Conservation (phyloP, 495 filamentous ascomycete genomes). For the Talaromyces wortmannii region DNA sequence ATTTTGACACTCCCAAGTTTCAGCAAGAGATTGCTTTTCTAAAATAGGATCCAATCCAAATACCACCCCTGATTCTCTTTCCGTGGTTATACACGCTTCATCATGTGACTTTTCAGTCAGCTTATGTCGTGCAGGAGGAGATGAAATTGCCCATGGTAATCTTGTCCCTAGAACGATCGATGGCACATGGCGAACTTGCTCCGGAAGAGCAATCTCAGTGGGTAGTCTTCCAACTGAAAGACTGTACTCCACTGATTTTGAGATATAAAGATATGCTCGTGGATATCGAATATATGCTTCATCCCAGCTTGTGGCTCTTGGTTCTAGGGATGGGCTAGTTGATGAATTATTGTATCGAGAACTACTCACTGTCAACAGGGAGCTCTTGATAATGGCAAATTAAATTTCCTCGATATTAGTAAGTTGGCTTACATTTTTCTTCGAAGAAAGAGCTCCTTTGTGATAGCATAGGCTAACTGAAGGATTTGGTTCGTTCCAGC, state of each 20-base stretch:
- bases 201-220: slow-evolving; percentile 14
- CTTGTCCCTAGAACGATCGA: slow-evolving; percentile 13
- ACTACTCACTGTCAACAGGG: not conserved
- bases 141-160: slow-evolving; percentile 16
- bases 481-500: slow-evolving; percentile 23
- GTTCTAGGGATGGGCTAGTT: not conserved
- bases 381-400: not conserved
- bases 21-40: not conserved
- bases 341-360: not conserved
- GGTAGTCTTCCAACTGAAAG: slow-evolving; percentile 19
- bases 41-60: not conserved
- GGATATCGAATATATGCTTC: slow-evolving; percentile 24
- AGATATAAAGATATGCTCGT: slow-evolving; percentile 27
- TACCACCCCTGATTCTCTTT: not conserved
- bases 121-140: not conserved
- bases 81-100: not conserved
- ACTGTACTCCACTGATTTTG: slow-evolving; percentile 22
- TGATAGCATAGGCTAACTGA: slow-evolving; percentile 22
- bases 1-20: not conserved
- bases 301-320: slow-evolving; percentile 17
- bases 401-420: not conserved
- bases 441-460: slow-evolving; percentile 20
- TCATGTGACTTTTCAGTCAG: not conserved
- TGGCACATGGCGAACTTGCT: slow-evolving; percentile 17
- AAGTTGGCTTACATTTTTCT: not conserved